phyloP scores from a whole-genome alignment of 2,329 filamentous ascomycete genomes.

The Colletotrichum filicis region DNA sequence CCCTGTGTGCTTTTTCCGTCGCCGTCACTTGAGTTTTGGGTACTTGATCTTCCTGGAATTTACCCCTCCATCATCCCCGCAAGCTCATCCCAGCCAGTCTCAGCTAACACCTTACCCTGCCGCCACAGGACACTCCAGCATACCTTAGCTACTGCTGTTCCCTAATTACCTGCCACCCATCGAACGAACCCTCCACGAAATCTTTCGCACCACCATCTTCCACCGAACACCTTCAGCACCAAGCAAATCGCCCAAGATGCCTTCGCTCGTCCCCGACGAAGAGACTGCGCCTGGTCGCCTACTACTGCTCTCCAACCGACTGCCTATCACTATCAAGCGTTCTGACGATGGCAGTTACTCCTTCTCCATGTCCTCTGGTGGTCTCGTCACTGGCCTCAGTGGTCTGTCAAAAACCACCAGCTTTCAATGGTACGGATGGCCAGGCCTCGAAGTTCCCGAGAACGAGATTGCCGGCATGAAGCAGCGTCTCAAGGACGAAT shows the following conservation, averaged over 20 bases:
- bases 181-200: constrained; percentile 11
- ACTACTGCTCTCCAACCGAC: constrained; percentile 90
- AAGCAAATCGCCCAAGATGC: constrained; percentile 44
- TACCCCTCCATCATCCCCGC: constrained; percentile 35
- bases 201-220: constrained; percentile 1
- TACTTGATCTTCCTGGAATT: constrained; percentile 15
- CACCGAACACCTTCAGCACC: constrained; percentile 8
- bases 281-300: constrained; percentile 62
- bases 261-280: constrained; percentile 46
- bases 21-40: constrained; percentile 7
- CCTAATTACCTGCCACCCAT: constrained; percentile 5
- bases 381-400: constrained; percentile 91
- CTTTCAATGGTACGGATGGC: constrained; percentile 99
- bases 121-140: constrained; percentile 21
- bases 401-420: constrained; percentile 91
- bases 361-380: constrained; percentile 97
- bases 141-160: constrained; percentile 3
- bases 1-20: constrained; percentile 19
- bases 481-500: constrained; percentile 84
- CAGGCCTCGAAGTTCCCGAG: constrained; percentile 90
- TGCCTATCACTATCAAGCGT: constrained; percentile 96
- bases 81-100: constrained; percentile 34
- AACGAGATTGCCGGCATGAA: constrained; percentile 80
- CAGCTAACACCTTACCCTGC: constrained; percentile 28
- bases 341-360: constrained; percentile 91